These are phyloP conservation scores for Phaeosphaeriaceae sp. DNA, from an alignment of 2,329 filamentous ascomycete genomes.

Conservation along the genomic window DNA sequence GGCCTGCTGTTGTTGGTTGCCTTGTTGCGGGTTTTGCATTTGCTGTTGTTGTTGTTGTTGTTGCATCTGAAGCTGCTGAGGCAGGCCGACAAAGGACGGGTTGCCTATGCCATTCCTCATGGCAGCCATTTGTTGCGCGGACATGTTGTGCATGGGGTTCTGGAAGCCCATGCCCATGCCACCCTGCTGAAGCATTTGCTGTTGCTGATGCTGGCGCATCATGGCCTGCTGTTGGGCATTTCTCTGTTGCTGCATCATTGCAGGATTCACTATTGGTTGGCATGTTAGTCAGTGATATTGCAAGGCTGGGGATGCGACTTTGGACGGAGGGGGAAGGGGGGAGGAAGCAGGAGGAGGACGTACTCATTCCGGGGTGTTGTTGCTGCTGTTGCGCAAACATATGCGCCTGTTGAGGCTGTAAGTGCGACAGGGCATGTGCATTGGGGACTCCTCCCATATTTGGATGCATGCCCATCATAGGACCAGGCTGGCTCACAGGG, in stretches of 20 bases:
- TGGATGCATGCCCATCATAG: conserved; percentile 81
- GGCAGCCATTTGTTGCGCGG: conserved; percentile 40
- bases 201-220: conserved; percentile 60
- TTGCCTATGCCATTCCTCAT: conserved; percentile 33
- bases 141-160: conserved; percentile 62
- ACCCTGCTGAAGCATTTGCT: conserved; percentile 60
- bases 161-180: conserved; percentile 62
- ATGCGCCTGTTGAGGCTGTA: conserved; percentile 68
- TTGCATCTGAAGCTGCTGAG: conserved; percentile 51
- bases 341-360: conserved; percentile 34
- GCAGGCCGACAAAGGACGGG: conserved; percentile 32
- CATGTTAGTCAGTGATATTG: conserved; percentile 16
- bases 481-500: conserved; percentile 70
- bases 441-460: conserved; percentile 64
- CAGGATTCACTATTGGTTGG: conserved; percentile 47
- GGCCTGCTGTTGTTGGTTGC: conserved; percentile 50
- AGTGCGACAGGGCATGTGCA: conserved; percentile 73
- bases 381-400: conserved; percentile 61
- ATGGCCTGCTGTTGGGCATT: conserved; percentile 55
- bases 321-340: no score
- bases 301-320: not conserved
- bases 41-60: conserved; percentile 50
- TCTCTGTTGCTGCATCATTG: conserved; percentile 50
- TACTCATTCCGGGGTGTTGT: conserved; percentile 46
- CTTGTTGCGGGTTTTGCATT: conserved; percentile 48